phyloP scores from a whole-genome alignment of 768 basidiomycete species.

The Trametopsis cervina region DNA sequence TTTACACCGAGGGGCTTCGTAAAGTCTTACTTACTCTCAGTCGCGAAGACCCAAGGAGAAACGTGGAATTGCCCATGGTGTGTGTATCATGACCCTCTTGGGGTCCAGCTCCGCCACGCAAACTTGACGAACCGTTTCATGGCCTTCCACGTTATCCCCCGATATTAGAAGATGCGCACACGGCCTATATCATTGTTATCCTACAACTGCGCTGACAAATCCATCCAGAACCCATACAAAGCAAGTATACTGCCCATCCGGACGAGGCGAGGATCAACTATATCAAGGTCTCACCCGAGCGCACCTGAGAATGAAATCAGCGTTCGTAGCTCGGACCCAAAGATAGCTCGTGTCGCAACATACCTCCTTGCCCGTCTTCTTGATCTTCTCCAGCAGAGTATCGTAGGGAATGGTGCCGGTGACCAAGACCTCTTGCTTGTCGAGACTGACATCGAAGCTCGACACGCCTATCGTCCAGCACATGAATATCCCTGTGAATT shows the following conservation, averaged over 20 bases:
- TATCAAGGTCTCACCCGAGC: conserved; percentile 40
- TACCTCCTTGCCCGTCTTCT: conserved; percentile 92
- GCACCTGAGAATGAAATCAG: conserved; percentile 25
- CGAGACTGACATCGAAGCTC: conserved; percentile 55
- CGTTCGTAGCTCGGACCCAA: background rate
- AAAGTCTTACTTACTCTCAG: no score
- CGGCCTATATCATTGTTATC: no score
- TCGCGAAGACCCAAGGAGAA: no score
- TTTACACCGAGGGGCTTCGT: no score
- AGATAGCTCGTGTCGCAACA: conserved; percentile 1
- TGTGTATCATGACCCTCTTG: no score
- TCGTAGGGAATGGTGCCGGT: conserved; percentile 56
- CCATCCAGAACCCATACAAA: background rate
- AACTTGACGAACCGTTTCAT: no score
- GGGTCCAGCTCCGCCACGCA: no score
- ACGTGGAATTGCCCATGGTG: no score
- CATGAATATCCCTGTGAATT: background rate
- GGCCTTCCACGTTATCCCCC: no score
- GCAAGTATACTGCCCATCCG: background rate
- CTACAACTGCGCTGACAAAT: no score
- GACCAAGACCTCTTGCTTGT: conserved; percentile 68
- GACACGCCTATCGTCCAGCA: conserved; percentile 38
- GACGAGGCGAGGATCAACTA: conserved; percentile 15
- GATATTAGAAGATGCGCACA: no score
- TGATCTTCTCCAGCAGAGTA: conserved; percentile 60